Conservation (phyloP, 495 filamentous ascomycete species). For the Aspergillus sparsus region DNA sequence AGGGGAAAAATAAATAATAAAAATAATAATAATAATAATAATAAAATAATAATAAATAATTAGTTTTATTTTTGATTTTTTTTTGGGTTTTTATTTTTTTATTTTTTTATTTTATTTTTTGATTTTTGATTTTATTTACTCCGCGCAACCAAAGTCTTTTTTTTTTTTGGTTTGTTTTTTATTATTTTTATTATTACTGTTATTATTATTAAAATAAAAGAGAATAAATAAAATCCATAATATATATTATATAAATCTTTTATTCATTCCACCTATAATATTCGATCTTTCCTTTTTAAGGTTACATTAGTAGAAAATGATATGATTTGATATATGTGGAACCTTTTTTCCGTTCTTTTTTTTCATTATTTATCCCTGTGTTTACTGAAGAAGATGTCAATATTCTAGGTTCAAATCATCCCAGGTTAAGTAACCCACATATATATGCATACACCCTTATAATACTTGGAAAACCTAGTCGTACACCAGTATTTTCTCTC, state of each 20-base stretch:
- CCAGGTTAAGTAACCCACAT: too few species aligned
- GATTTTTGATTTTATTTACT: too few species aligned
- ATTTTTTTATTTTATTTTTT: not conserved
- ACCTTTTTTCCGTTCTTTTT: too few species aligned
- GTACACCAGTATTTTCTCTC: too few species aligned
- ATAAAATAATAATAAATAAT: slow-evolving; percentile 6
- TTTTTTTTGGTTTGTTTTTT: not conserved
- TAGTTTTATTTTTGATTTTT: not conserved
- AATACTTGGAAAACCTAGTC: too few species aligned
- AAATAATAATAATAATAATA: slow-evolving; percentile 11
- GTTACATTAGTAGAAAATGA: slow-evolving; percentile 11
- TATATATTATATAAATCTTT: slow-evolving; percentile 7
- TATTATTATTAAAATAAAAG: not conserved
- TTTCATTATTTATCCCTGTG: too few species aligned
- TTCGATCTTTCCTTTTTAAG: slow-evolving; percentile 8
- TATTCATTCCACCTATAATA: slow-evolving; percentile 14
- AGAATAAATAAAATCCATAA: not conserved
- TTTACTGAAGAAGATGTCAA: too few species aligned
- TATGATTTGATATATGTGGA: not conserved
- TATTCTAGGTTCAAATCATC: too few species aligned
- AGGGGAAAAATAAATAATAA: slow-evolving; percentile 15
- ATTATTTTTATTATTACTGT: not conserved
- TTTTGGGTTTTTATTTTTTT: not conserved
- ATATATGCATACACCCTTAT: too few species aligned
- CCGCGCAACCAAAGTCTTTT: too few species aligned